phyloP scores from a whole-genome alignment of 768 basidiomycete species.

The Kwoniella heveanensis region DNA sequence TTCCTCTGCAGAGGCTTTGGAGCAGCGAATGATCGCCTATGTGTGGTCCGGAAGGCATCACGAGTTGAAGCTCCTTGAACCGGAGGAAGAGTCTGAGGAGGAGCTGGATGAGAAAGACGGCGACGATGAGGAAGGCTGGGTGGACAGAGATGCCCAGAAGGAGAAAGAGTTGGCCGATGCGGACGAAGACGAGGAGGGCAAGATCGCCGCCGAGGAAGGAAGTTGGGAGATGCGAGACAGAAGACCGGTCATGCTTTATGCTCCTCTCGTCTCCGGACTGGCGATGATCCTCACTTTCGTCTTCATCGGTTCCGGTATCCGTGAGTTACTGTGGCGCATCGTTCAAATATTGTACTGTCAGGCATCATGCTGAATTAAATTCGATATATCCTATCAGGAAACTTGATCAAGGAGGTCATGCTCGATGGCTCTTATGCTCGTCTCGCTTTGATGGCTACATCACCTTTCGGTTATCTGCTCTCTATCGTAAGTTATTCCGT shows the following conservation, averaged over 20 bases:
- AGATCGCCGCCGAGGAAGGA: slow-evolving; percentile 35
- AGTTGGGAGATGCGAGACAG: slow-evolving; percentile 45
- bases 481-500: slow-evolving; percentile 60
- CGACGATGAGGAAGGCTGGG: slow-evolving; percentile 33
- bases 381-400: slow-evolving; percentile 59
- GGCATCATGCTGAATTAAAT: not conserved
- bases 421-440: slow-evolving; percentile 68
- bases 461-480: slow-evolving; percentile 62
- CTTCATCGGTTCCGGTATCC: slow-evolving; percentile 50
- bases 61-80: slow-evolving; percentile 34
- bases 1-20: slow-evolving; percentile 60
- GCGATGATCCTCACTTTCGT: slow-evolving; percentile 48
- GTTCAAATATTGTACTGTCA: not conserved
- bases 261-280: slow-evolving; percentile 51
- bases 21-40: slow-evolving; percentile 73
- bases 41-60: slow-evolving; percentile 64
- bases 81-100: slow-evolving; percentile 31
- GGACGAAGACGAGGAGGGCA: slow-evolving; percentile 34
- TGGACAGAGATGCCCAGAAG: slow-evolving; percentile 37
- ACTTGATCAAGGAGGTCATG: slow-evolving; percentile 68
- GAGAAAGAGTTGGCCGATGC: slow-evolving; percentile 39
- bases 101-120: slow-evolving; percentile 23
- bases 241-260: slow-evolving; percentile 53
- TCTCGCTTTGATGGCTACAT: slow-evolving; percentile 68
- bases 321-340: slow-evolving; percentile 57